Evolutionary conservation across 2,329 filamentous ascomycete species (phyloP).

Genomic region (Hirsutella minnesotensis): DNA sequence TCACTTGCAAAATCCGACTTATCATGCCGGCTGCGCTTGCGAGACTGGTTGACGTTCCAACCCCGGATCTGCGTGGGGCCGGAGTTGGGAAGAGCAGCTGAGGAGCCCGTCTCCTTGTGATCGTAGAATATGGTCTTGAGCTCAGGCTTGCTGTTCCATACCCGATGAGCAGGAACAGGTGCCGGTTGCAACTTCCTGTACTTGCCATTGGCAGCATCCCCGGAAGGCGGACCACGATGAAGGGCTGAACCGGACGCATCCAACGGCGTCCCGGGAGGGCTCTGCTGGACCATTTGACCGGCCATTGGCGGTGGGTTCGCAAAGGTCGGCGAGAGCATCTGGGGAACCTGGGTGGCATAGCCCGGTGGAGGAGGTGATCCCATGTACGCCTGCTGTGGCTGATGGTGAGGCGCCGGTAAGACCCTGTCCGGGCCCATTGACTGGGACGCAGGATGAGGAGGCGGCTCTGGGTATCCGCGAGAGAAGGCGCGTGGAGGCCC

Average conservation of each 20-base stretch:
- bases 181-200: slow-evolving; percentile 49
- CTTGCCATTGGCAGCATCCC: slow-evolving; percentile 27
- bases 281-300: slow-evolving; percentile 21
- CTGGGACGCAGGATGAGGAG: slow-evolving; percentile 16
- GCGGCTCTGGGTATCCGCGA: slow-evolving; percentile 17
- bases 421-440: slow-evolving; percentile 19
- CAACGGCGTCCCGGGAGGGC: slow-evolving; percentile 21
- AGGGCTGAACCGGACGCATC: slow-evolving; percentile 17
- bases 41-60: slow-evolving; percentile 37
- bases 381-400: slow-evolving; percentile 17
- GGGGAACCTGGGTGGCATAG: slow-evolving; percentile 13
- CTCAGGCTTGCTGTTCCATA: slow-evolving; percentile 34
- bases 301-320: slow-evolving; percentile 16
- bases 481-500: slow-evolving; percentile 18
- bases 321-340: slow-evolving; percentile 26
- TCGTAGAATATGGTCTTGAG: slow-evolving; percentile 48
- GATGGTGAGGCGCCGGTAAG: slow-evolving; percentile 21
- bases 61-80: slow-evolving; percentile 45
- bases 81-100: slow-evolving; percentile 41
- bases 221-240: slow-evolving; percentile 25
- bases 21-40: slow-evolving; percentile 24
- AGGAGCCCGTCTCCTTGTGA: slow-evolving; percentile 45
- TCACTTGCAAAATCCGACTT: slow-evolving; percentile 19
- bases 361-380: slow-evolving; percentile 20
- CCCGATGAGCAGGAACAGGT: slow-evolving; percentile 39